These are phyloP conservation scores for Durio zibethinus DNA, from an alignment of 345 rosid genomes.

Conservation along the genomic window DNA sequence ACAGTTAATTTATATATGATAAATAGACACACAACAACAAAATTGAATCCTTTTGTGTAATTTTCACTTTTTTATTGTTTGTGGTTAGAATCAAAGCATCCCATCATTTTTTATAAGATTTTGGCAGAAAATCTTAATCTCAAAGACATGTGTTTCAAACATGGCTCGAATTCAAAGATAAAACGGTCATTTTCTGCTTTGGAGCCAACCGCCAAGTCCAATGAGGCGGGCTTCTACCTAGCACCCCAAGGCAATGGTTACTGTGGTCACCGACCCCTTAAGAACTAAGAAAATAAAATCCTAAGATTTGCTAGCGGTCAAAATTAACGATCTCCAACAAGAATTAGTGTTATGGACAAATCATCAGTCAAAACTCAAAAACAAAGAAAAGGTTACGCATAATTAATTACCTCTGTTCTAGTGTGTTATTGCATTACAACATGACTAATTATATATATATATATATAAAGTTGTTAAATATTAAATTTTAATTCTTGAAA, in stretches of 20 bases:
- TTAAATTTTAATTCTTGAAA: too few species aligned
- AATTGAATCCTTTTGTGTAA: not conserved
- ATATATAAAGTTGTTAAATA: too few species aligned
- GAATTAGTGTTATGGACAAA: not conserved
- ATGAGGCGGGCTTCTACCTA: not conserved
- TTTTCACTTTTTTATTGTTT: not conserved
- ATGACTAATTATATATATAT: not conserved
- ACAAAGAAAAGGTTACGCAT: not conserved
- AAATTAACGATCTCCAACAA: not conserved
- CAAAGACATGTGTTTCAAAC: not conserved
- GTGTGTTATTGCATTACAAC: not conserved
- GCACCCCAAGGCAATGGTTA: not conserved
- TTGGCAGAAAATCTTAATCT: not conserved
- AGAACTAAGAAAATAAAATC: too few species aligned
- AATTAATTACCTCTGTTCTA: not conserved
- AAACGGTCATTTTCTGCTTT: not conserved
- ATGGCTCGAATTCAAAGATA: not conserved
- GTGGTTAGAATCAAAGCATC: not conserved
- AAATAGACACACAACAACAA: not conserved
- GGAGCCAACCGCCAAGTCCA: not conserved
- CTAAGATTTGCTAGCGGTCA: not conserved
- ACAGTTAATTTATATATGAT: too few species aligned
- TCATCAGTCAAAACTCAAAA: not conserved
- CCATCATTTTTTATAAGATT: too few species aligned
- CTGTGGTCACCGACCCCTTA: not conserved